These are phyloP conservation scores for Isatis lusitanica DNA, from an alignment of 441 rosid genomes.

Conservation along the genomic window DNA sequence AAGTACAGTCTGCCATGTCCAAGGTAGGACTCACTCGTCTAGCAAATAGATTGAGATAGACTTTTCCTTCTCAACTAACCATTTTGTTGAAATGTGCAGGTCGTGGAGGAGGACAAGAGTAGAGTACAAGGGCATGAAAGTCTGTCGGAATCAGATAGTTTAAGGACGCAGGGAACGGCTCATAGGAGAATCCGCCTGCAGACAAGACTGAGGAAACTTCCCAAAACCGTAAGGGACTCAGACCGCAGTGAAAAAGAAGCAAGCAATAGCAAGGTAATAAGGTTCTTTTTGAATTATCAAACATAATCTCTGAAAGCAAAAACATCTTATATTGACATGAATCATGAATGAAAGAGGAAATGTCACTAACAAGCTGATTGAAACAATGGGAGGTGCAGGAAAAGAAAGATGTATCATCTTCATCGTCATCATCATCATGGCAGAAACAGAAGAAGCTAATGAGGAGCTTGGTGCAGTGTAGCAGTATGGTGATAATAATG, in stretches of 20 bases:
- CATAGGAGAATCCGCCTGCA: constrained; percentile 57
- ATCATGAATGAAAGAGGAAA: background rate
- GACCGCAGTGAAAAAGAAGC: constrained; percentile 35
- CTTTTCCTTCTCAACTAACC: background rate
- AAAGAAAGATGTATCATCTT: background rate
- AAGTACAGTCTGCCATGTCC: constrained; percentile 51
- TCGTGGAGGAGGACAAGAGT: constrained; percentile 48
- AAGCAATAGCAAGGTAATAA: constrained; percentile 42
- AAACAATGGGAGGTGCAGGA: constrained; percentile 19
- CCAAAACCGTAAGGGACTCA: background rate
- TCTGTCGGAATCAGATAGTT: constrained; percentile 25
- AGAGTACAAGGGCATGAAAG: constrained; percentile 44
- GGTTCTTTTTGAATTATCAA: background rate
- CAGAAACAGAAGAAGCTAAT: constrained; percentile 20
- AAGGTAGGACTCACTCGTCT: constrained; percentile 43
- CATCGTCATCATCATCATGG: constrained; percentile 24
- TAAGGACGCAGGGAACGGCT: constrained; percentile 53
- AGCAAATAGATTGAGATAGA: background rate
- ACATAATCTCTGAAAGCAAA: background rate
- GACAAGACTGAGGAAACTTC: background rate
- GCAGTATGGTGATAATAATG: constrained; percentile 28
- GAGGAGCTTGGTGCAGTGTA: constrained; percentile 27
- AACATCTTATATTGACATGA: background rate
- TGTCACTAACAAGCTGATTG: background rate
- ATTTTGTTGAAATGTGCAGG: constrained; percentile 29